Conservation (phyloP, 2,329 filamentous ascomycete genomes). For the Gnomoniopsis smithogilvyi region DNA sequence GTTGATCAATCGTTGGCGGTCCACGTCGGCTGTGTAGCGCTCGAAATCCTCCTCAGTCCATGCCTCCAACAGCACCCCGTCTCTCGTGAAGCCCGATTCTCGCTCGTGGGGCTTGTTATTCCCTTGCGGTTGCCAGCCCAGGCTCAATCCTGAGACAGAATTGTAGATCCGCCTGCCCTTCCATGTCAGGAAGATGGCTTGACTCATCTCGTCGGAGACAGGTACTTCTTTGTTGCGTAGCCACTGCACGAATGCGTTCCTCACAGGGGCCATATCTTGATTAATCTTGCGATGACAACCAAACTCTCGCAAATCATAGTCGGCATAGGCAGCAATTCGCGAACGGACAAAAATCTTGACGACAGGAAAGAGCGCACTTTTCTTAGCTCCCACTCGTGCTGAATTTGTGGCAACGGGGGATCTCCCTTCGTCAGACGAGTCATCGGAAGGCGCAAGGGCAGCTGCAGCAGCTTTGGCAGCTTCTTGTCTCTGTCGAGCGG, state of each 20-base stretch:
- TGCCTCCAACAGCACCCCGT: constrained; percentile 70
- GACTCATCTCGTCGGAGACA: constrained; percentile 31
- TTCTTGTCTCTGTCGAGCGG: constrained; percentile 33
- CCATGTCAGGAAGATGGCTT: constrained; percentile 75
- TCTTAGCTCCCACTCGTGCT: not conserved
- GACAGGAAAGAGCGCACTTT: not conserved
- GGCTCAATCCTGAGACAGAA: constrained; percentile 66
- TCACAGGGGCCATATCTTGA: constrained; percentile 12
- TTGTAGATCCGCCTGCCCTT: constrained; percentile 69
- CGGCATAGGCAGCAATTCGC: constrained; percentile 46
- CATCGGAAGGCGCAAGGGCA: constrained; percentile 17
- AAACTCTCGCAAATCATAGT: constrained; percentile 10
- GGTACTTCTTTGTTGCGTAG: not conserved
- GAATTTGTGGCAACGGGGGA: not conserved
- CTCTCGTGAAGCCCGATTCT: constrained; percentile 41
- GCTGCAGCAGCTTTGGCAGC: constrained; percentile 24
- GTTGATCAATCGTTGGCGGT: constrained; percentile 41
- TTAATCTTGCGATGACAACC: constrained; percentile 9
- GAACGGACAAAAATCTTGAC: constrained; percentile 68
- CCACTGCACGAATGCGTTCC: not conserved
- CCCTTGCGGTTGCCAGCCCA: constrained; percentile 54
- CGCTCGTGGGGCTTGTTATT: constrained; percentile 38
- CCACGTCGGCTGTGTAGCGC: constrained; percentile 44
- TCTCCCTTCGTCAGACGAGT: constrained; percentile 18
- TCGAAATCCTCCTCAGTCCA: constrained; percentile 66